Percentiles rank a stretch among this genome's conserved stretches.
These are phyloP conservation scores for Choiromyces venosus DNA, from an alignment of 495 filamentous ascomycete species.

Conservation along the genomic window DNA sequence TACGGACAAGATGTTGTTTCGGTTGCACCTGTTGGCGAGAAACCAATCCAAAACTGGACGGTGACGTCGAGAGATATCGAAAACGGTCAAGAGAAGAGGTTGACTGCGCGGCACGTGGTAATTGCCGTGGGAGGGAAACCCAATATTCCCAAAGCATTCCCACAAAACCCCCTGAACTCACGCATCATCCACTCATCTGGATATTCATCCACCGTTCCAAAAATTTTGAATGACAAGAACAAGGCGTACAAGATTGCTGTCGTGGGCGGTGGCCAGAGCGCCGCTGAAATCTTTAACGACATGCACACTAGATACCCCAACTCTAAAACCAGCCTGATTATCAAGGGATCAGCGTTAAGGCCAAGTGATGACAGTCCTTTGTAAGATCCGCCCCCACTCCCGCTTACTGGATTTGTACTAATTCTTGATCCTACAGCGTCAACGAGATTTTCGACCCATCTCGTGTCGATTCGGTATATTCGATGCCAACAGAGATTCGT, in stretches of 20 bases:
- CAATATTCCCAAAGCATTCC: constrained; percentile 64
- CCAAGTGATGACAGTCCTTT: constrained; percentile 95
- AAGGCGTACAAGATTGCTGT: constrained; percentile 69
- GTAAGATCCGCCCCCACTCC: constrained; percentile 51
- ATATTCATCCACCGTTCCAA: constrained; percentile 61
- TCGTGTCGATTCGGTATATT: constrained; percentile 67
- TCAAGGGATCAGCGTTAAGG: constrained; percentile 70
- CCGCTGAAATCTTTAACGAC: constrained; percentile 92
- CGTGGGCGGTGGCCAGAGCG: constrained; percentile 82
- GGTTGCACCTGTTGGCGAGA: constrained; percentile 49
- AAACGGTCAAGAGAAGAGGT: constrained; percentile 51
- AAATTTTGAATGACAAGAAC: constrained; percentile 55
- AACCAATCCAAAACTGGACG: constrained; percentile 51
- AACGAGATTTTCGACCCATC: constrained; percentile 94
- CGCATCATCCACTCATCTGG: constrained; percentile 85
- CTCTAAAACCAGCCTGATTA: constrained; percentile 67
- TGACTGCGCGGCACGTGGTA: constrained; percentile 71
- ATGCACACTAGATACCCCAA: constrained; percentile 76
- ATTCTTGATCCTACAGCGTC: constrained; percentile 56
- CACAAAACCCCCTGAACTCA: constrained; percentile 50
- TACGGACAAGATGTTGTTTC: constrained; percentile 73
- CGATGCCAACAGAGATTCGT: constrained; percentile 57
- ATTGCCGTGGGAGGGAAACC: constrained; percentile 79
- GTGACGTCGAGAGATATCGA: constrained; percentile 52
- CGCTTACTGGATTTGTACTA: background rate